These are phyloP conservation scores for Populus hybrid DNA, from an alignment of 441 rosid species.

Conservation along the genomic window DNA sequence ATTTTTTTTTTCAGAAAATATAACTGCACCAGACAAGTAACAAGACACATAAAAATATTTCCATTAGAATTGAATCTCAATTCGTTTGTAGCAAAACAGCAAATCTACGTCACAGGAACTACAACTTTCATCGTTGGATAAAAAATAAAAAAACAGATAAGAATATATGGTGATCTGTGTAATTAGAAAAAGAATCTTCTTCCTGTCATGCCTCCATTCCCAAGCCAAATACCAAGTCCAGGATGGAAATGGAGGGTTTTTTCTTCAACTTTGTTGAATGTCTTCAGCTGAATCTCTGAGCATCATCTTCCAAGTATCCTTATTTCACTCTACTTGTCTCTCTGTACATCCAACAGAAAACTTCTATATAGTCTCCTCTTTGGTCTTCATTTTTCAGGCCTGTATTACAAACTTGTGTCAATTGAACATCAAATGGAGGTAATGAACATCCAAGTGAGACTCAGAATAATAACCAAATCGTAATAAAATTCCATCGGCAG, in stretches of 20 bases:
- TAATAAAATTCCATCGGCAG: background rate
- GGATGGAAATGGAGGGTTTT: conserved; percentile 5
- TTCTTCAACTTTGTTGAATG: conserved; percentile 21
- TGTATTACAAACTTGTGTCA: conserved; percentile 15
- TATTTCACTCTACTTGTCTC: conserved; percentile 26
- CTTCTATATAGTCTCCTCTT: conserved; percentile 1
- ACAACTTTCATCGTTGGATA: conserved; percentile 17
- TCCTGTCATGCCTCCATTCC: conserved; percentile 2
- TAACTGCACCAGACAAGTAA: background rate
- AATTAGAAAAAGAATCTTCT: conserved; percentile 16
- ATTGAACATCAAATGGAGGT: conserved; percentile 3
- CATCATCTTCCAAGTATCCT: conserved; percentile 24
- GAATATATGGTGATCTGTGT: conserved; percentile 12
- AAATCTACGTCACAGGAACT: conserved; percentile 24
- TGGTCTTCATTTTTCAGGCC: conserved; percentile 22
- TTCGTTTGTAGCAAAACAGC: conserved; percentile 18
- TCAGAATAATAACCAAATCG: background rate
- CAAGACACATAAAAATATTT: background rate
- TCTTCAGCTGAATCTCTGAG: conserved; percentile 10
- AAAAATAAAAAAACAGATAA: background rate
- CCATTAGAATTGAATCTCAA: conserved; percentile 19
- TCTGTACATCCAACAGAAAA: conserved; percentile 15
- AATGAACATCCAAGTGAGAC: background rate
- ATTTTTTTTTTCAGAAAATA: background rate
- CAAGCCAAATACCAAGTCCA: conserved; percentile 11